Percentiles rank a stretch among this genome's conserved stretches.
phyloP scores from a whole-genome alignment of 2,329 filamentous ascomycete species.

The Fusarium domesticum region DNA sequence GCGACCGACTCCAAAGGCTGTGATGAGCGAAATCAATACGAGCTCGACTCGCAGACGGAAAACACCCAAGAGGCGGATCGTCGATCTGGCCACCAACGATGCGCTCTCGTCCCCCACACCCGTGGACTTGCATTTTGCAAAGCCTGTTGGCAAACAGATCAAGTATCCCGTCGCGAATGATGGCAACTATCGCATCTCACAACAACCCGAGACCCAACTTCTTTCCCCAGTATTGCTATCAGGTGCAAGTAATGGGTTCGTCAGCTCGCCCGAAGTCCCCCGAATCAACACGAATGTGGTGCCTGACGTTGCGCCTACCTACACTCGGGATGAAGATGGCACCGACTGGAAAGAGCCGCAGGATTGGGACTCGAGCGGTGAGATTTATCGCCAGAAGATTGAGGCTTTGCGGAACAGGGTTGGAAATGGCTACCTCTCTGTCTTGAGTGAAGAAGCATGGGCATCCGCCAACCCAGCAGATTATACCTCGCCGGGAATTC shows the following conservation, averaged over 20 bases:
- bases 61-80: conserved; percentile 60
- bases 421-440: conserved; percentile 82
- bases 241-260: conserved; percentile 32
- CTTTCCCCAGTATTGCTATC: conserved; percentile 32
- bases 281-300: conserved; percentile 26
- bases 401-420: conserved; percentile 82
- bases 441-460: conserved; percentile 75
- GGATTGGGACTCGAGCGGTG: conserved; percentile 67
- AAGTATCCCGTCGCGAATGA: conserved; percentile 24
- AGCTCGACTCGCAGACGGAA: conserved; percentile 59
- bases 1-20: conserved; percentile 49
- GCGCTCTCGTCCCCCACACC: conserved; percentile 29
- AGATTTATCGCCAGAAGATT: conserved; percentile 83
- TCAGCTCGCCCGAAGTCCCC: conserved; percentile 24
- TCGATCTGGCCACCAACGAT: conserved; percentile 59
- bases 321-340: conserved; percentile 12
- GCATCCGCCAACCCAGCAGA: conserved; percentile 28
- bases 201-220: conserved; percentile 38
- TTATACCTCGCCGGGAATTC: conserved; percentile 22
- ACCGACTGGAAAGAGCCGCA: conserved; percentile 42
- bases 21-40: conserved; percentile 57
- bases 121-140: conserved; percentile 26
- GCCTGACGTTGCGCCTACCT: conserved; percentile 17
- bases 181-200: conserved; percentile 46
- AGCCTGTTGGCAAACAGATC: conserved; percentile 15